Conservation (phyloP, 176 grass and related monocot genomes). For the maize (Zea mays) region Zm-B73-REFERENCE-NAM-5.0 NC_050096.1:26368501-26369000, state of each 20-base stretch:
- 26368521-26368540: background rate
- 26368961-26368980: too few species aligned
- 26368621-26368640: background rate
- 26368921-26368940: too few species aligned
- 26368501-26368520: background rate
- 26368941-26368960: too few species aligned
- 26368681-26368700: constrained; percentile 16
- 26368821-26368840: constrained; percentile 12
- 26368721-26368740: too few species aligned
- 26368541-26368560: background rate
- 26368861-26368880: constrained; percentile 9
- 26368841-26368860: background rate
- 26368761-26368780: constrained; percentile 18
- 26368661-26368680: background rate
- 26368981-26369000: too few species aligned
- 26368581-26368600: background rate
- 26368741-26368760: background rate
- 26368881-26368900: background rate
- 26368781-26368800: constrained; percentile 15
- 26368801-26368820: constrained; percentile 12
- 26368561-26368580: background rate
- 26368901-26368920: too few species aligned
- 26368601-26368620: background rate
- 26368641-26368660: background rate
- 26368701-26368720: too few species aligned